These are phyloP conservation scores for Aspergillus coremiiformis DNA, from an alignment of 495 filamentous ascomycete species.

Conservation along the genomic window DNA sequence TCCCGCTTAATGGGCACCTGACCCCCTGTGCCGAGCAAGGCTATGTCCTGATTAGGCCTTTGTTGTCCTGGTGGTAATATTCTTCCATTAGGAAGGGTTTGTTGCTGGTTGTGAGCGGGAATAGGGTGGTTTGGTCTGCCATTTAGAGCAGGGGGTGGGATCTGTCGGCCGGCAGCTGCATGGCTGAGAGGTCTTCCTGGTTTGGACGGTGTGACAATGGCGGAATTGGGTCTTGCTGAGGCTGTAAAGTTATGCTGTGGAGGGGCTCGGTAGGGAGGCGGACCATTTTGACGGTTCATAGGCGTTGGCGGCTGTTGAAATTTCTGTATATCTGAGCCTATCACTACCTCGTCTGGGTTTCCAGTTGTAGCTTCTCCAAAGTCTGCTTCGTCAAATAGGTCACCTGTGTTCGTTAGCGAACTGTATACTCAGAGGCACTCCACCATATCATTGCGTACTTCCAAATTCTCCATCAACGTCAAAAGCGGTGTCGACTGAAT, in stretches of 20 bases:
- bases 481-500: slow-evolving; percentile 16
- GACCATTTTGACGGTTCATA: slow-evolving; percentile 20
- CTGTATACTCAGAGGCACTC: background rate
- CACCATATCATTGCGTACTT: slow-evolving; percentile 37
- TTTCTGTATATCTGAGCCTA: slow-evolving; percentile 26
- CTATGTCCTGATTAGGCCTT: slow-evolving; percentile 5
- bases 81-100: slow-evolving; percentile 20
- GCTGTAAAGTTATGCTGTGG: slow-evolving; percentile 12
- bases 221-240: slow-evolving; percentile 17
- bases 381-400: slow-evolving; percentile 68
- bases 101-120: slow-evolving; percentile 11
- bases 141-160: slow-evolving; percentile 17
- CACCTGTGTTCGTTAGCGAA: slow-evolving; percentile 33
- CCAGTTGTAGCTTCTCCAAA: slow-evolving; percentile 53
- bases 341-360: slow-evolving; percentile 56
- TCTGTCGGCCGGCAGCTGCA: slow-evolving; percentile 18
- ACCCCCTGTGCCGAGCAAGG: slow-evolving; percentile 8
- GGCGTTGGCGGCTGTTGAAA: slow-evolving; percentile 25
- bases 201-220: slow-evolving; percentile 37
- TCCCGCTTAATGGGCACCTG: slow-evolving; percentile 26
- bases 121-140: slow-evolving; percentile 15
- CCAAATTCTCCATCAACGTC: slow-evolving; percentile 56
- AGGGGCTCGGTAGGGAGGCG: slow-evolving; percentile 20
- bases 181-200: slow-evolving; percentile 30
- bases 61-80: slow-evolving; percentile 18